These are phyloP conservation scores for Suillus lakei DNA, from an alignment of 768 basidiomycete genomes.

Conservation along the genomic window DNA sequence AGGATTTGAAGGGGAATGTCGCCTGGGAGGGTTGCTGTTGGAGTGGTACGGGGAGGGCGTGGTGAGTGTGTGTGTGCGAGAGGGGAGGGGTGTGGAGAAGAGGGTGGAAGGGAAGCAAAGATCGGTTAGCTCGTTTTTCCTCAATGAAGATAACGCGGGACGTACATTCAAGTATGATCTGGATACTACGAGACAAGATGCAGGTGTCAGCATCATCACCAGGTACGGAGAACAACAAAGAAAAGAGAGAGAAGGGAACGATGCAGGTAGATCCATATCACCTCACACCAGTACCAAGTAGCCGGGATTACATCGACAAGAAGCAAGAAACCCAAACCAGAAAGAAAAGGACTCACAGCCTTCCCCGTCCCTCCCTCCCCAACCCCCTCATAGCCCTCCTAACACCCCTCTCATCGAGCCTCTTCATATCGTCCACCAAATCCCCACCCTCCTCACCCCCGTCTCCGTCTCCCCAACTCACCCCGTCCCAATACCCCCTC, in stretches of 20 bases:
- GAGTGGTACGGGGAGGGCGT: too few relatives aligned
- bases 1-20: constrained; percentile 86
- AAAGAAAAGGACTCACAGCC: constrained; percentile 56
- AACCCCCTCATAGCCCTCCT: constrained; percentile 65
- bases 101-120: not conserved
- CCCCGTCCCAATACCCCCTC: constrained; percentile 75
- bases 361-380: constrained; percentile 70
- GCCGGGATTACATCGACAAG: not conserved
- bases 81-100: constrained; percentile 8
- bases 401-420: constrained; percentile 73
- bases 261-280: not conserved
- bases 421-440: constrained; percentile 52
- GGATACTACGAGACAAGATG: constrained; percentile 22
- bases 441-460: constrained; percentile 49
- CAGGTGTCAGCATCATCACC: constrained; percentile 10
- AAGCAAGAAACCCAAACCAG: not conserved
- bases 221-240: not conserved
- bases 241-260: not conserved
- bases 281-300: not conserved
- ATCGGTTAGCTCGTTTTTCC: not conserved
- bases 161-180: constrained; percentile 33
- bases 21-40: constrained; percentile 75
- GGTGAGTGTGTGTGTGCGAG: constrained; percentile 15
- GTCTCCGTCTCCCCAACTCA: constrained; percentile 48
- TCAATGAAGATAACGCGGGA: constrained; percentile 6